phyloP scores from a whole-genome alignment of 2,329 filamentous ascomycete species.

The Macroventuria anomochaeta region DNA sequence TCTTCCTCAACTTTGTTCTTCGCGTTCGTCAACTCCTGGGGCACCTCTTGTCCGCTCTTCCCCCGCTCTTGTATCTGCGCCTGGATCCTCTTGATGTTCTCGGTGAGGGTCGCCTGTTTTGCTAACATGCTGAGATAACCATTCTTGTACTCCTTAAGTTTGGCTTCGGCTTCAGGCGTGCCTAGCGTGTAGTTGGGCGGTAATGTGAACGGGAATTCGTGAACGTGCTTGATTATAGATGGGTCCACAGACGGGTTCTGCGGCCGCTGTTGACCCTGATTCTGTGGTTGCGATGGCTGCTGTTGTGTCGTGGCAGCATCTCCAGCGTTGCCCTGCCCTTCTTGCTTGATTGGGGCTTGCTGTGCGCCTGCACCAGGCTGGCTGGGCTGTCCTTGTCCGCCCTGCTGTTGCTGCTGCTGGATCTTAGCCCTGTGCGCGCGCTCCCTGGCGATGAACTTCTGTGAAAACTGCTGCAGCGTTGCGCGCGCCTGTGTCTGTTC shows the following conservation, averaged over 20 bases:
- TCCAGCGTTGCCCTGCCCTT: constrained; percentile 16
- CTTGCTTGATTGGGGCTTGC: constrained; percentile 35
- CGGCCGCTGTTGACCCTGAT: constrained; percentile 19
- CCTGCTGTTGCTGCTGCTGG: constrained; percentile 30
- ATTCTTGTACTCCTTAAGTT: constrained; percentile 46
- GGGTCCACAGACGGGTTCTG: constrained; percentile 32
- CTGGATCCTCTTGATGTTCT: constrained; percentile 35
- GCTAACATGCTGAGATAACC: constrained; percentile 45
- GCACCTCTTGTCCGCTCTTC: constrained; percentile 42
- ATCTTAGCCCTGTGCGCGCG: constrained; percentile 50
- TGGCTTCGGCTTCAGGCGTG: constrained; percentile 46
- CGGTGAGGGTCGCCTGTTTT: constrained; percentile 39
- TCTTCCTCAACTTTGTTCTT: constrained; percentile 41
- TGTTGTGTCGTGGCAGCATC: constrained; percentile 11
- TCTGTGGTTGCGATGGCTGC: constrained; percentile 16
- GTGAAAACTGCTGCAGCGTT: constrained; percentile 59
- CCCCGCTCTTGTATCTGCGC: constrained; percentile 42
- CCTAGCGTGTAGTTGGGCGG: constrained; percentile 38
- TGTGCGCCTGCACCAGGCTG: constrained; percentile 31
- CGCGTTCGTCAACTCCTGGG: constrained; percentile 35
- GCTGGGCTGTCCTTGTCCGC: constrained; percentile 30
- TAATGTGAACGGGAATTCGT: constrained; percentile 43
- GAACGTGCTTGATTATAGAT: constrained; percentile 48
- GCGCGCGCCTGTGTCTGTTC: constrained; percentile 59
- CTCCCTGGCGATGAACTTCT: constrained; percentile 58